A percentile compares a stretch with the other conserved stretches of the same genome.
phyloP scores from a whole-genome alignment of 768 basidiomycete genomes.

The Kwoniella sp. region DNA sequence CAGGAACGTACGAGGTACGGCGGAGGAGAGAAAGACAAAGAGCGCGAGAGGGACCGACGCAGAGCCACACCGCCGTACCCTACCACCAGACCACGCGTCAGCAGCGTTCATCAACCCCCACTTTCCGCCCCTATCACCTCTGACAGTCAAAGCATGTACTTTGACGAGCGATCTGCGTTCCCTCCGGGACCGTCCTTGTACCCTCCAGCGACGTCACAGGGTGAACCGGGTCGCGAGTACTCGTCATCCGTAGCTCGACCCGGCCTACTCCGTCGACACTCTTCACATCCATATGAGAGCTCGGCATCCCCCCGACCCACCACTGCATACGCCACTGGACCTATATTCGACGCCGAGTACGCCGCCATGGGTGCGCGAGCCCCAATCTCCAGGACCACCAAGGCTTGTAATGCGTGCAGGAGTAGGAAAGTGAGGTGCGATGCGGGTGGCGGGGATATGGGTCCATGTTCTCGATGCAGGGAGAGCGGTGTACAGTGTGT shows the following conservation, averaged over 20 bases:
- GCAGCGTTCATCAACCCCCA: background rate
- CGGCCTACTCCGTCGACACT: slow-evolving; percentile 28
- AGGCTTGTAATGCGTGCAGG: slow-evolving; percentile 49
- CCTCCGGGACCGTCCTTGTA: background rate
- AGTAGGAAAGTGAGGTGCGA: slow-evolving; percentile 47
- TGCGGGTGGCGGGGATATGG: slow-evolving; percentile 37
- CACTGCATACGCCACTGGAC: slow-evolving; percentile 12
- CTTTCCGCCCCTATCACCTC: slow-evolving; percentile 9
- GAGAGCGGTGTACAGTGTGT: slow-evolving; percentile 43
- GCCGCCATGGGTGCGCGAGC: slow-evolving; percentile 28
- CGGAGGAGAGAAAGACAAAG: background rate
- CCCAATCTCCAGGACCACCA: slow-evolving; percentile 46
- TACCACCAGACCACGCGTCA: background rate
- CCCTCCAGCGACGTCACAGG: background rate
- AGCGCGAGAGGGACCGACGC: background rate
- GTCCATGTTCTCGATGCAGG: slow-evolving; percentile 41
- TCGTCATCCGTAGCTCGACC: slow-evolving; percentile 14
- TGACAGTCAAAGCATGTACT: slow-evolving; percentile 9
- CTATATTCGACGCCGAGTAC: slow-evolving; percentile 10
- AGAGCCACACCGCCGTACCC: background rate
- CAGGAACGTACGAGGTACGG: background rate
- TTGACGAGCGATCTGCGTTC: slow-evolving; percentile 1
- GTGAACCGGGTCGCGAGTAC: too few species aligned
- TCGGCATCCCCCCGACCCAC: slow-evolving; percentile 4
- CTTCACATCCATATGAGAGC: slow-evolving; percentile 34